A percentile compares a stretch with the other conserved stretches of the same genome.
Conservation (phyloP, 2,329 filamentous ascomycete species). For the Dactylonectria macrodidyma region DNA sequence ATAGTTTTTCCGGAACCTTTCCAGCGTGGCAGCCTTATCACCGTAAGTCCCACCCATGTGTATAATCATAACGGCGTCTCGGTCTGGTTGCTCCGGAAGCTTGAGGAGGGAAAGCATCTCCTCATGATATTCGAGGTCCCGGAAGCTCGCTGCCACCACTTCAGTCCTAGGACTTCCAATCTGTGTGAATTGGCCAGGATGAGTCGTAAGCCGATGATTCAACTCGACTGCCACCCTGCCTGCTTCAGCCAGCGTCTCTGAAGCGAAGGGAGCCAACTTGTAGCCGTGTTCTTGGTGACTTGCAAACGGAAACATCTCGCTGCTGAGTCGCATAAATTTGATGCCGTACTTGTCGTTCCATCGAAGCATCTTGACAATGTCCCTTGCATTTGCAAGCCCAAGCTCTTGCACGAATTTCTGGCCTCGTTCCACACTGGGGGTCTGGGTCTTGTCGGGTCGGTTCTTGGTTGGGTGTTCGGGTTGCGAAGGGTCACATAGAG, state of each 20-base stretch:
- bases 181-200: conserved; percentile 95
- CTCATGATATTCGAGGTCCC: conserved; percentile 90
- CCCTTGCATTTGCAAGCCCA: conserved; percentile 85
- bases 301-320: conserved; percentile 97
- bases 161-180: conserved; percentile 85
- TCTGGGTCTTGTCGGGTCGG: conserved; percentile 81
- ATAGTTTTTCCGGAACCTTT: conserved; percentile 85
- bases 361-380: conserved; percentile 86
- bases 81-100: conserved; percentile 82
- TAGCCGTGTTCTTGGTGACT: conserved; percentile 92
- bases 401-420: conserved; percentile 82
- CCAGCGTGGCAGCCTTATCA: conserved; percentile 84
- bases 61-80: conserved; percentile 93
- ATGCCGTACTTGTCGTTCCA: conserved; percentile 97
- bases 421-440: conserved; percentile 77
- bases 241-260: conserved; percentile 81
- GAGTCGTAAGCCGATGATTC: conserved; percentile 88
- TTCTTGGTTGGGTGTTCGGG: conserved; percentile 90
- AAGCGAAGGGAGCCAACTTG: conserved; percentile 85
- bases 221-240: conserved; percentile 83
- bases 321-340: conserved; percentile 91
- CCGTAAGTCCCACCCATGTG: conserved; percentile 95
- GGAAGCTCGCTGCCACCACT: conserved; percentile 82
- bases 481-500: conserved; percentile 80
- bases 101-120: conserved; percentile 86